phyloP scores from a whole-genome alignment of 2,329 filamentous ascomycete genomes.

The Beauveria asiatica region DNA sequence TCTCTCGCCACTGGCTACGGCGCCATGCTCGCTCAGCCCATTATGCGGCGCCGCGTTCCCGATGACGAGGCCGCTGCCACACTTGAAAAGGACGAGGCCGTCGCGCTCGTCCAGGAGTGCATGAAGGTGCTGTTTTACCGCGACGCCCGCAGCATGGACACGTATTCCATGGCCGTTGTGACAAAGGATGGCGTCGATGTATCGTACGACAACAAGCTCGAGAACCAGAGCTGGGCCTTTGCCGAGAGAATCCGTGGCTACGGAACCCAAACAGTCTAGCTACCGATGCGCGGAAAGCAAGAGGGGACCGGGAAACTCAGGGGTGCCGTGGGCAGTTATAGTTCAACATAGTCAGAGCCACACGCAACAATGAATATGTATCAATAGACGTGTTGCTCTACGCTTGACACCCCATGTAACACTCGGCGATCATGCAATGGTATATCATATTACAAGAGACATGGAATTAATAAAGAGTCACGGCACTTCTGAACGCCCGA shows the following conservation, averaged over 20 bases:
- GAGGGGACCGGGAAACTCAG: too few species aligned
- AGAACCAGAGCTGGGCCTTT: slow-evolving; percentile 97
- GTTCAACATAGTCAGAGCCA: background rate
- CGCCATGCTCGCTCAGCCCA: slow-evolving; percentile 83
- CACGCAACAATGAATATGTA: slow-evolving; percentile 6
- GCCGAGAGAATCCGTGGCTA: slow-evolving; percentile 92
- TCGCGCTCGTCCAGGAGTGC: slow-evolving; percentile 78
- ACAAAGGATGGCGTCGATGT: slow-evolving; percentile 84
- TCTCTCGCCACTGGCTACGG: slow-evolving; percentile 91
- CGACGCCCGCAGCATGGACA: slow-evolving; percentile 85
- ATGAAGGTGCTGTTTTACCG: slow-evolving; percentile 99
- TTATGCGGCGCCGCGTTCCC: slow-evolving; percentile 74
- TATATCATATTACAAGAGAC: too few species aligned
- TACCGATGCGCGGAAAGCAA: background rate
- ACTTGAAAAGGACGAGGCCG: slow-evolving; percentile 68
- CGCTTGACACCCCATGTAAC: background rate
- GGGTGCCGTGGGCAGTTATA: too few species aligned
- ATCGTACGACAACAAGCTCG: slow-evolving; percentile 76
- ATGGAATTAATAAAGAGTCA: too few species aligned
- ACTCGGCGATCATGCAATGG: background rate
- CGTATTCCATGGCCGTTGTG: slow-evolving; percentile 84
- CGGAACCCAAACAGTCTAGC: slow-evolving; percentile 67
- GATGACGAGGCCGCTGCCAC: slow-evolving; percentile 70
- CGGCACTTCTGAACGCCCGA: background rate
- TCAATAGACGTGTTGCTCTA: slow-evolving; percentile 4